Percentiles rank a stretch among this genome's conserved stretches.
Conservation (phyloP, 1,284 basidiomycete species). For the Ceratobasidium papillatum region DNA sequence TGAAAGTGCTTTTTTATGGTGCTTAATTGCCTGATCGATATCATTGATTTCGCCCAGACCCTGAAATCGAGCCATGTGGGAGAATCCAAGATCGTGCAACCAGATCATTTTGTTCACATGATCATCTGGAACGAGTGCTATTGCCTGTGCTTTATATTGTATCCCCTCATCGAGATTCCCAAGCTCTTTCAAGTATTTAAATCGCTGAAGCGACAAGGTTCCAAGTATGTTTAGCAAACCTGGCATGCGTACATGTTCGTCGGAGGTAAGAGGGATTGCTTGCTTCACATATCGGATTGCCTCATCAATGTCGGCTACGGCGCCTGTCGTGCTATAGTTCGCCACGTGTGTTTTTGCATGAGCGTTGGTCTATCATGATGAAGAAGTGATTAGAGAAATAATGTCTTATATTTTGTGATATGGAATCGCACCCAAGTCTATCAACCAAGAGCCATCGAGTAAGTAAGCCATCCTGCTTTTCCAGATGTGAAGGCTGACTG, state of each 20-base stretch:
- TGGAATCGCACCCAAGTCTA: too few relatives aligned
- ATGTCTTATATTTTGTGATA: too few relatives aligned
- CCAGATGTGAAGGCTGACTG: too few relatives aligned
- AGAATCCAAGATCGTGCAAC: not conserved
- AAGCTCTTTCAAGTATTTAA: not conserved
- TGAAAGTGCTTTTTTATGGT: not conserved
- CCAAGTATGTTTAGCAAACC: too few relatives aligned
- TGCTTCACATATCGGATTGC: not conserved
- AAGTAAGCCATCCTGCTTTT: too few relatives aligned
- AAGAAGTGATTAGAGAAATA: too few relatives aligned
- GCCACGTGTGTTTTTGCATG: too few relatives aligned
- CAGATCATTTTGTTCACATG: not conserved
- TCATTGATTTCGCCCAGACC: not conserved
- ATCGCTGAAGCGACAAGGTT: not conserved
- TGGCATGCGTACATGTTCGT: not conserved
- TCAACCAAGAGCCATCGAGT: too few relatives aligned
- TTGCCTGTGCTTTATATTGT: not conserved
- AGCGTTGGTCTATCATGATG: too few relatives aligned
- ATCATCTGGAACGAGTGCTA: not conserved
- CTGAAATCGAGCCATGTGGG: not conserved
- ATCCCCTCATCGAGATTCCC: not conserved
- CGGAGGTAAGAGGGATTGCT: not conserved
- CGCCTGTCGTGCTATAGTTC: too few relatives aligned
- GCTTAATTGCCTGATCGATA: not conserved
- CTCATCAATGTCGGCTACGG: not conserved